phyloP scores from a whole-genome alignment of 371 early-diverging fungal species.

The Lichtheimia hyalospora region DNA sequence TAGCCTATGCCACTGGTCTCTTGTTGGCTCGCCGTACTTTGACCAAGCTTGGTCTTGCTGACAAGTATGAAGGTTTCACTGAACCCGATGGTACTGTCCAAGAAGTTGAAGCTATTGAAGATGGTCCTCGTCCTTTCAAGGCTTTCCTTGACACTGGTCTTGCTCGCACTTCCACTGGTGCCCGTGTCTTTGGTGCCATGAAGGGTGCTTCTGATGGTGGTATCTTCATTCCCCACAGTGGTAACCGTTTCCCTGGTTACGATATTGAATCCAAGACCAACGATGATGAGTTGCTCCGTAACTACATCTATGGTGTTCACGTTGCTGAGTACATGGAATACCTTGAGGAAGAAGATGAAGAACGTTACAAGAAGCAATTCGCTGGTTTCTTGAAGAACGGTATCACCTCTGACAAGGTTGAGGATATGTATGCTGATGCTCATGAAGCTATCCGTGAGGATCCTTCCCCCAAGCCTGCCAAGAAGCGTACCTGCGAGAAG shows the following conservation, averaged over 20 bases:
- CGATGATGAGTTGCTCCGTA: slow-evolving; percentile 94
- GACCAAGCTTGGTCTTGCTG: slow-evolving; percentile 92
- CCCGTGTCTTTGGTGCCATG: slow-evolving; percentile 98
- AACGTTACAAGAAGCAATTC: slow-evolving; percentile 98
- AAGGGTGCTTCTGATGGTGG: slow-evolving; percentile 99
- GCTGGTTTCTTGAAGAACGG: slow-evolving; percentile 92
- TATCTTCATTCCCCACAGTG: slow-evolving; percentile 97
- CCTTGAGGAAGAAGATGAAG: slow-evolving; percentile 98
- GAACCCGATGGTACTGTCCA: slow-evolving; percentile 93
- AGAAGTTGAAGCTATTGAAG: slow-evolving; percentile 91
- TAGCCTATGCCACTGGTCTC: slow-evolving; percentile 98
- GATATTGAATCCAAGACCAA: slow-evolving; percentile 88
- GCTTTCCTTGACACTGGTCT: slow-evolving; percentile 99
- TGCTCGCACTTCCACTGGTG: slow-evolving; percentile 98
- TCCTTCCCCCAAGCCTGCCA: slow-evolving; percentile 72
- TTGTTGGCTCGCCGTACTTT: slow-evolving; percentile 97
- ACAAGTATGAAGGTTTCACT: slow-evolving; percentile 94
- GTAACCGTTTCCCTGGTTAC: slow-evolving; percentile 98
- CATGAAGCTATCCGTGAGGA: slow-evolving; percentile 95
- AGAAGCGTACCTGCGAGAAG: slow-evolving; percentile 64
- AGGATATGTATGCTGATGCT: slow-evolving; percentile 94
- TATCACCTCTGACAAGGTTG: slow-evolving; percentile 90
- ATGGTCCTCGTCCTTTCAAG: slow-evolving; percentile 98
- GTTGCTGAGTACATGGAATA: slow-evolving; percentile 98
- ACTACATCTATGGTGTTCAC: slow-evolving; percentile 99